A percentile compares a stretch with the other conserved stretches of the same genome.
These are phyloP conservation scores for Naegleria fowleri DNA, from an alignment of 208 protist species.

Conservation along the genomic window DNA sequence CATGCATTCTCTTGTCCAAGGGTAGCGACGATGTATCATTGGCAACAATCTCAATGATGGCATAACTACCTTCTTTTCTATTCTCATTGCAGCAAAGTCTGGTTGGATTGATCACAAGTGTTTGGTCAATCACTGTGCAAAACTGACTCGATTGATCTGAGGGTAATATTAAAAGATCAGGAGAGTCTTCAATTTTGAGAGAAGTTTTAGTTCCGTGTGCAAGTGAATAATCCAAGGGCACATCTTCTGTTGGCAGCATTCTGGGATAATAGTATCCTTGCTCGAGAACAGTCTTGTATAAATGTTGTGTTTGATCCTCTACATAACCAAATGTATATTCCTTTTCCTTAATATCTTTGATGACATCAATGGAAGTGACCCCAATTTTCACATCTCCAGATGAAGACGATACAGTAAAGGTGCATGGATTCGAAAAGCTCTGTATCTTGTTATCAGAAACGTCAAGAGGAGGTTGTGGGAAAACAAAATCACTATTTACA, in stretches of 20 bases:
- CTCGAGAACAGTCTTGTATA: background rate
- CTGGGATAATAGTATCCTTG: background rate
- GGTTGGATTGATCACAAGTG: background rate
- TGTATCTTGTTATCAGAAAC: background rate
- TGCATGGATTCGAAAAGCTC: background rate
- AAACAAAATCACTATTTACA: slow-evolving; percentile 21
- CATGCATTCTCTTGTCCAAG: background rate
- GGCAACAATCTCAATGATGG: background rate
- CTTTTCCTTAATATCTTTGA: background rate
- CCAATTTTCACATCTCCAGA: background rate
- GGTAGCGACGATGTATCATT: background rate
- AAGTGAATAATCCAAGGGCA: background rate
- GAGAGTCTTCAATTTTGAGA: background rate
- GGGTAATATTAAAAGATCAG: background rate
- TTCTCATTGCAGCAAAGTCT: background rate
- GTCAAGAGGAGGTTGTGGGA: slow-evolving; percentile 3
- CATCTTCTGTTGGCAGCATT: background rate
- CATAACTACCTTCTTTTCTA: background rate
- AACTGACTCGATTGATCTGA: background rate
- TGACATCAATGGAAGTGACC: background rate
- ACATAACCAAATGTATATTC: slow-evolving; percentile 5
- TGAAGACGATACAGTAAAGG: background rate
- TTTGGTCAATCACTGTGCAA: background rate
- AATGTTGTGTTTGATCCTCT: background rate
- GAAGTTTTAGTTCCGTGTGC: background rate